Evolutionary conservation across 345 rosid genomes (phyloP).

Genomic region (Boechera retrofracta): DNA sequence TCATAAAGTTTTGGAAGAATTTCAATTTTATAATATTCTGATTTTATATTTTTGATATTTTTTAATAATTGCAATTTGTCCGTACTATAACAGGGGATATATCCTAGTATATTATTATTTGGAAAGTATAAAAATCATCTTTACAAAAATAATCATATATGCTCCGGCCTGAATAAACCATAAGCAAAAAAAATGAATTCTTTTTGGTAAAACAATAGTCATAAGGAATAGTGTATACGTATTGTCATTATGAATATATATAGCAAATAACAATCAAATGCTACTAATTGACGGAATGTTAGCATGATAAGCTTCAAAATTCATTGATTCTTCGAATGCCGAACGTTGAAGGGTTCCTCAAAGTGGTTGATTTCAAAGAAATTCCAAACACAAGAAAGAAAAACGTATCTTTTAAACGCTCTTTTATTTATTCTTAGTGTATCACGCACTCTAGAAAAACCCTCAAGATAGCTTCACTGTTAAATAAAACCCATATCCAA

Average conservation of each 20-base stretch:
- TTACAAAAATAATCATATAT: too few species aligned
- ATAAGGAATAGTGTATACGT: not conserved
- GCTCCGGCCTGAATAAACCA: not conserved
- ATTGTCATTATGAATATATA: not conserved
- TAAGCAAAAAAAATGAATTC: too few species aligned
- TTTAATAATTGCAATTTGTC: too few species aligned
- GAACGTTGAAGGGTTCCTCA: not conserved
- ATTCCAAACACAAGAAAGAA: not conserved
- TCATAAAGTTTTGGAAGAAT: too few species aligned
- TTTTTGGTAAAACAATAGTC: not conserved
- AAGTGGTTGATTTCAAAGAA: not conserved
- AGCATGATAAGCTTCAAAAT: conserved; percentile 8
- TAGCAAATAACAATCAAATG: not conserved
- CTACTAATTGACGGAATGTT: not conserved
- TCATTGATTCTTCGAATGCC: not conserved
- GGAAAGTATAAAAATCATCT: too few species aligned
- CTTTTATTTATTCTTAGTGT: not conserved
- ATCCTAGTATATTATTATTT: too few species aligned
- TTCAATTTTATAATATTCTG: too few species aligned
- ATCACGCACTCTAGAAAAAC: not conserved
- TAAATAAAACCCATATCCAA: not conserved
- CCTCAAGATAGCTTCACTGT: not conserved
- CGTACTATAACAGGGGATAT: too few species aligned
- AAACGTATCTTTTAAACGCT: not conserved
- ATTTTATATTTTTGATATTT: too few species aligned